Evolutionary conservation across 352 stramenopile species (phyloP), one percentile per base, ranked within the genome.

Genomic region (Globisporangium cylindrosporum): DNA sequence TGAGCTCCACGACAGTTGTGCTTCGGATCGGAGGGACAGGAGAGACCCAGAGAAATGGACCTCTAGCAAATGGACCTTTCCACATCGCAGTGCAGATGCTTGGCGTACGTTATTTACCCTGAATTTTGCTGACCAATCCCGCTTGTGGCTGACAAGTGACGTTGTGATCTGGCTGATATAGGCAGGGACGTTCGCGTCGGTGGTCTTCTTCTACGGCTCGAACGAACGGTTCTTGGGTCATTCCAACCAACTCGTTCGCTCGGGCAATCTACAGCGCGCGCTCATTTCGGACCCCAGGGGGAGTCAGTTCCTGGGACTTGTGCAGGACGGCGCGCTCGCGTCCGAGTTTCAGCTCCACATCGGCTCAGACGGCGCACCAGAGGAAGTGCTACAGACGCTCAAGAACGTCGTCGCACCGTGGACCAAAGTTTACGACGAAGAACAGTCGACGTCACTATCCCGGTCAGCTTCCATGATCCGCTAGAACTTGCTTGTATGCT

Each of bases 71-170:
- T 29, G 27, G 7, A 18, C 8, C 22, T 25, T 34, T 72, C 22
- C 71, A 78, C 61, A 60, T 89, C 4, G 76, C 75, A 32, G 59
- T 86, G 4, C 71, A 70, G 12, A 78, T 85, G 78, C 43, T 85
- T 12, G 36, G 66, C 6, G 80, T 86, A 68, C 76, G 72, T 27
- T 51, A n/a, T 29, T 29, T 20, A 18, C 6, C 12, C 14, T n/a
- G 25, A 57, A 0, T 29, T 0, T 43, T 1, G 20, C 34, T 60
- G 48, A 14, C 24, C 12, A 38, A 51, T 18, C 9, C 14, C 27
- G 32, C 3, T 15, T n/a, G 32, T 49, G 22, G 54, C 49, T 20
- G 5, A 25, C 5, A 12, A 12, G 14, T 22, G 8, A 6, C 34
- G 20, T 22, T 18, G 15, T 59, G 15, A n/a, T 18, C 22, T 58